A percentile compares a stretch with the other conserved stretches of the same genome.
Evolutionary conservation across 169 alveolate species (phyloP).

Genomic region (Plasmodium vinckei): DNA sequence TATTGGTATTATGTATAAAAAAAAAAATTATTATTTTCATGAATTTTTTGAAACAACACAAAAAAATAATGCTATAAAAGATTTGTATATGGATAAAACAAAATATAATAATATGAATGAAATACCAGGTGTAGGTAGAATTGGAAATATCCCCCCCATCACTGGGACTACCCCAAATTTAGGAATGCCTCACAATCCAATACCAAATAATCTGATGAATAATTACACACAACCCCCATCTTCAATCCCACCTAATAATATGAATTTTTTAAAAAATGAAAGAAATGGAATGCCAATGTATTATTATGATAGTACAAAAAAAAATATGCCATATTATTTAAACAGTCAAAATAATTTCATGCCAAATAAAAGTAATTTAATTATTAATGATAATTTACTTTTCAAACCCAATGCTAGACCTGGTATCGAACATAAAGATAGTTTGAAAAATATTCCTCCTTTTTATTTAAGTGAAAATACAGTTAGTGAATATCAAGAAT

Average conservation of each 20-base stretch:
- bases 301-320: background rate
- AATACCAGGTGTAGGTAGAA: background rate
- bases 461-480: constrained; percentile 70
- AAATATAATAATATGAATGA: constrained; percentile 4
- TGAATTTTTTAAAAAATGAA: background rate
- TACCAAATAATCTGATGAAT: background rate
- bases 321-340: background rate
- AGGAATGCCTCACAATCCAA: background rate
- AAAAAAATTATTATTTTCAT: constrained; percentile 57
- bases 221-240: background rate
- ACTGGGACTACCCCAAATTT: background rate
- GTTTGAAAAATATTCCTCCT: constrained; percentile 52
- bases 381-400: background rate
- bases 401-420: background rate
- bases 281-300: background rate
- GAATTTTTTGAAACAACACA: constrained; percentile 48
- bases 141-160: too few relatives aligned
- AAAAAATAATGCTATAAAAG: constrained; percentile 34
- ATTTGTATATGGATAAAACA: constrained; percentile 19
- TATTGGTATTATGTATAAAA: constrained; percentile 46
- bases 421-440: constrained; percentile 5
- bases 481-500: constrained; percentile 67
- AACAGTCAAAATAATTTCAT: background rate
- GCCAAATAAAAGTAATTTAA: background rate
- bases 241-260: background rate